These are phyloP conservation scores for Salicornia ramosissima DNA, from an alignment of 148 eudicot species.

Conservation along the genomic window DNA sequence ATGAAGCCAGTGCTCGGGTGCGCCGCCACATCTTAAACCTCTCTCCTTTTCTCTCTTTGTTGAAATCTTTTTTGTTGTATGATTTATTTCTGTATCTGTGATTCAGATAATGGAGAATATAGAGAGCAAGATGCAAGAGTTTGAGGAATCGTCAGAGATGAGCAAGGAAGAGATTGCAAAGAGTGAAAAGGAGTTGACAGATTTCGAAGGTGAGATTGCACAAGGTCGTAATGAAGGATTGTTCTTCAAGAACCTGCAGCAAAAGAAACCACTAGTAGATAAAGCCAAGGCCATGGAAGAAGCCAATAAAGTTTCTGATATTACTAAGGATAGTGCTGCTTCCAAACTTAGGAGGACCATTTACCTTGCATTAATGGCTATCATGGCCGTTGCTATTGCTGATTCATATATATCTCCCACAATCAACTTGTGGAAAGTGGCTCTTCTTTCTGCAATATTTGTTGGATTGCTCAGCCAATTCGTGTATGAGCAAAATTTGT, in stretches of 20 bases:
- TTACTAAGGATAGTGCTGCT: conserved; percentile 43
- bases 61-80: not conserved
- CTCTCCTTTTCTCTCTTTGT: not conserved
- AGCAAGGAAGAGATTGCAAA: conserved; percentile 50
- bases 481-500: conserved; percentile 60
- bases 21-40: not conserved
- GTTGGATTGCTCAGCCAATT: conserved; percentile 62
- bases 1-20: conserved; percentile 80
- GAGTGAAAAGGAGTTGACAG: conserved; percentile 56
- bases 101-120: conserved; percentile 90
- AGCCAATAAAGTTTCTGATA: conserved; percentile 39
- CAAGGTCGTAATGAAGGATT: conserved; percentile 66
- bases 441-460: conserved; percentile 49
- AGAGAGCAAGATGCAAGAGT: conserved; percentile 75
- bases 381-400: conserved; percentile 43
- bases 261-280: conserved; percentile 43
- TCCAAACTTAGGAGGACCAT: conserved; percentile 54
- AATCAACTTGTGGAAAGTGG: conserved; percentile 49
- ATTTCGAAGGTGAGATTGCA: conserved; percentile 54
- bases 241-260: conserved; percentile 64
- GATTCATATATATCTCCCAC: conserved; percentile 50
- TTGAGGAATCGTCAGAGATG: conserved; percentile 64
- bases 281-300: conserved; percentile 57
- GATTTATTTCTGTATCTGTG: conserved; percentile 17
- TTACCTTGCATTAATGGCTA: conserved; percentile 58